Base-by-base conservation (phyloP, 352 stramenopile species). In the Phytophthora kernoviae region DNA sequence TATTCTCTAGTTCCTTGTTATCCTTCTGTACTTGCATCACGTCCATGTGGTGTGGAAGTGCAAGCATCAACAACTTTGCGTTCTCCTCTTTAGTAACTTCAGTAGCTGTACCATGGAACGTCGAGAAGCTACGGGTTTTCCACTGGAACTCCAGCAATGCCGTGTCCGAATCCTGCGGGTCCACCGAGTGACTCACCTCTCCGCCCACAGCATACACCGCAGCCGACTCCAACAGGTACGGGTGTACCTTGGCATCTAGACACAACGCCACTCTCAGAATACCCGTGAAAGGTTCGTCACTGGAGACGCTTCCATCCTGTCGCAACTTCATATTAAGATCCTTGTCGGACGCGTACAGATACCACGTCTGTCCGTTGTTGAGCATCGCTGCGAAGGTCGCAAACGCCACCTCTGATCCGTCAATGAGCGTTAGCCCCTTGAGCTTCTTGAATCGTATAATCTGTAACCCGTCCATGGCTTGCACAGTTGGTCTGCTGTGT, bases 1-100 rank as follows among this genome's bases (percentile, higher is more conserved):
- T 48, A 15, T 72, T 68, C n/a, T 60, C 22, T 4, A 47, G 20
- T 10, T 44, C 32, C 15, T 49, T 54, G 4, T 27, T 53, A 6
- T 59, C 24, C 6, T 32, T 36, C 11, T 73, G 55, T 4, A 68
- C 47, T 33, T 73, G 49, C 42, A 86, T 72, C 40, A 75, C 71
- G 11, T 92, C 79, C 33, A 81, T 70, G 59, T 96, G 87, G 33
- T 96, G 87, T 4, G 84, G 79, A 32, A 93, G 50, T 17, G 81
- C 73, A 12, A 93, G 54, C 87, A 94, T 93, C 44, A 93, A 53
- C 18, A 93, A 58, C 53, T 84, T 73, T n/a, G 54, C 63, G 24
- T 70, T 73, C 20, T 70, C 62, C 9, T 57, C 39, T 3, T 58
- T 34, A 7, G 56, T 63, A 17, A 62, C 50, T 17, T n/a, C 21